phyloP scores from a whole-genome alignment of 805 yeast genomes.

The Starmerella scarabaei region DNA sequence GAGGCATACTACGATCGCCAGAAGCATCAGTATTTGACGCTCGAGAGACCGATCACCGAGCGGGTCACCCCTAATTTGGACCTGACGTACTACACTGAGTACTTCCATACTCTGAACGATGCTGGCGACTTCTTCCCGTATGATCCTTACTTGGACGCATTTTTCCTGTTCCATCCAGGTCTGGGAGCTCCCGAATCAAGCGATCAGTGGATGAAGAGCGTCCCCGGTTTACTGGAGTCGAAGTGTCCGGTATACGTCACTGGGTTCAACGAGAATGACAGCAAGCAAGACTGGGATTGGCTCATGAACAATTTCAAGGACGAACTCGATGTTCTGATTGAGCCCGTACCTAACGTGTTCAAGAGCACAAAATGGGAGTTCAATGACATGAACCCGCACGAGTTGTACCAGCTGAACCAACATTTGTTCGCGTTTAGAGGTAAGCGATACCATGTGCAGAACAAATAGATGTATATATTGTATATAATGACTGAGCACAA shows the following conservation, averaged over 20 bases:
- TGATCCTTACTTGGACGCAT: constrained; percentile 89
- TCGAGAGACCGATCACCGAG: constrained; percentile 41
- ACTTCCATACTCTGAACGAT: constrained; percentile 81
- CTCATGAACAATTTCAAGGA: constrained; percentile 47
- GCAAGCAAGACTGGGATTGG: constrained; percentile 58
- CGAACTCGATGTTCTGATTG: constrained; percentile 71
- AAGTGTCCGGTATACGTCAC: constrained; percentile 88
- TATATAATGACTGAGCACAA: neutral
- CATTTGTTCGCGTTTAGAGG: constrained; percentile 87
- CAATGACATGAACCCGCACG: constrained; percentile 84
- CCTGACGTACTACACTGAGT: constrained; percentile 74
- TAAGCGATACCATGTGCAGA: constrained; percentile 70
- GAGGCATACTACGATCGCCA: constrained; percentile 70
- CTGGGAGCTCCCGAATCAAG: constrained; percentile 67
- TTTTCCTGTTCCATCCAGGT: constrained; percentile 93
- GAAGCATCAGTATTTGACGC: constrained; percentile 45
- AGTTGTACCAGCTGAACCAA: constrained; percentile 84
- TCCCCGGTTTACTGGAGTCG: constrained; percentile 79
- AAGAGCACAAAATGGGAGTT: constrained; percentile 89
- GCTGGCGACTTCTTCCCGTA: constrained; percentile 93
- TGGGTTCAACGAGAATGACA: constrained; percentile 71
- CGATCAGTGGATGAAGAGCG: constrained; percentile 70
- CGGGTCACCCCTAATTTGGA: constrained; percentile 63
- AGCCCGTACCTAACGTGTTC: constrained; percentile 57
- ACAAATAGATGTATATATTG: constrained; percentile 1